A percentile compares a stretch with the other conserved stretches of the same genome.
Evolutionary conservation across 2,329 filamentous ascomycete genomes (phyloP).

Genomic region (Colletotrichum godetiae): DNA sequence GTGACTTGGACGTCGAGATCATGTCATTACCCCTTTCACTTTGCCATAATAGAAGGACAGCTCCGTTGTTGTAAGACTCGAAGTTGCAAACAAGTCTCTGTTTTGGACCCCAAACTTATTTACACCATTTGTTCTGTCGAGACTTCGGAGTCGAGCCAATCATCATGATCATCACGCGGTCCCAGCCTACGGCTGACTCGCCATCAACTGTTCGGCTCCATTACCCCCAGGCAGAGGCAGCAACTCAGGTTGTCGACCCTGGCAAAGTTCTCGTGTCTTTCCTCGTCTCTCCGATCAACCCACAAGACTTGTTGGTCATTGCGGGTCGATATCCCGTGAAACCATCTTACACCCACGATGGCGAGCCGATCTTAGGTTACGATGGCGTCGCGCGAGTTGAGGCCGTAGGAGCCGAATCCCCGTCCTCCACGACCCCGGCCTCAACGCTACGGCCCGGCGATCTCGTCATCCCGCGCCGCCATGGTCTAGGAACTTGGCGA

Average conservation of each 20-base stretch:
- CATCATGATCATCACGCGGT: constrained; percentile 5
- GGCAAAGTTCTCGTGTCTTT: constrained; percentile 34
- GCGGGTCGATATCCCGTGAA: constrained; percentile 39
- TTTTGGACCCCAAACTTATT: not conserved
- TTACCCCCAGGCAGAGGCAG: not conserved
- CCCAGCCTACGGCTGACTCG: not conserved
- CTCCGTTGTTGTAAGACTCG: not conserved
- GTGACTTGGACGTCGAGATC: not conserved
- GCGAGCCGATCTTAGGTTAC: constrained; percentile 37
- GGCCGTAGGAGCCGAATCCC: not conserved
- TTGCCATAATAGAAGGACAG: not conserved
- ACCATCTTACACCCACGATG: constrained; percentile 30
- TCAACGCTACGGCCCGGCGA: constrained; percentile 25
- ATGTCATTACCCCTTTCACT: not conserved
- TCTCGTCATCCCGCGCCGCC: constrained; percentile 28
- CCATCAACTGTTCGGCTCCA: not conserved
- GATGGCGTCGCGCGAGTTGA: constrained; percentile 37
- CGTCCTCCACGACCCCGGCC: not conserved
- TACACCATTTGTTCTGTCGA: not conserved
- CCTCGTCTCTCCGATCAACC: constrained; percentile 40
- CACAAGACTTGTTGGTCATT: constrained; percentile 39
- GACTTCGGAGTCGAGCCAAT: not conserved
- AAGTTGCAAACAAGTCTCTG: not conserved
- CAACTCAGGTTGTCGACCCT: not conserved
- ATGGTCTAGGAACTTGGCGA: constrained; percentile 39